Evolutionary conservation across 1,139 yeast species (phyloP).

Genomic region (Geotrichum citri-aurantii): DNA sequence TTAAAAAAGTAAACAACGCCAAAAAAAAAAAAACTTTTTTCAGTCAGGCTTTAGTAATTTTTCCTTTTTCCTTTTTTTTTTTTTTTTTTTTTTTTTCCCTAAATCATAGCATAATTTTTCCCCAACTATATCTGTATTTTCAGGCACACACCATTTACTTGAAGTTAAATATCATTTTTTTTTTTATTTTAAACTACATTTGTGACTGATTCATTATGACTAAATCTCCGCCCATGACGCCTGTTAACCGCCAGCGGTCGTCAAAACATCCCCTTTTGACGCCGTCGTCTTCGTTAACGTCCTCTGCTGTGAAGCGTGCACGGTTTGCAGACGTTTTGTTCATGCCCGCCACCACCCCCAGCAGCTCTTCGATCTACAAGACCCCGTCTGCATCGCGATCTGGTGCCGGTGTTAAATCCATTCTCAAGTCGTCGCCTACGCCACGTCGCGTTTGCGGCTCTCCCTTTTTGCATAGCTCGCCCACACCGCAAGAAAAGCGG

Average conservation of each 20-base stretch:
- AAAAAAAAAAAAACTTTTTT: neutral
- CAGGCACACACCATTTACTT: neutral
- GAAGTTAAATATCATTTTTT: neutral
- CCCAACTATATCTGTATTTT: neutral
- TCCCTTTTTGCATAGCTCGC: neutral
- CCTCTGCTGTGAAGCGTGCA: slow-evolving; percentile 6
- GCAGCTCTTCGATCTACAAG: neutral
- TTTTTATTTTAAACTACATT: neutral
- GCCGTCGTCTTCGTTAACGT: slow-evolving; percentile 1
- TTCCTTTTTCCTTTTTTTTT: neutral
- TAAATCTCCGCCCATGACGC: neutral
- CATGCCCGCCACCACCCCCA: neutral
- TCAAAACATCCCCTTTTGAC: neutral
- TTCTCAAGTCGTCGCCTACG: slow-evolving; percentile 1
- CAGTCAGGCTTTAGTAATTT: too few relatives aligned
- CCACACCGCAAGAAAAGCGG: neutral
- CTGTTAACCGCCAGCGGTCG: neutral
- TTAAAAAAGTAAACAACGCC: neutral
- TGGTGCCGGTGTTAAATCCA: slow-evolving; percentile 3
- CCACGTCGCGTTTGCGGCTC: neutral
- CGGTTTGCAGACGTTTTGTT: slow-evolving; percentile 11
- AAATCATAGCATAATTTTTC: neutral
- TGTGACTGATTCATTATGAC: neutral
- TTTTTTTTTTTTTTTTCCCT: neutral
- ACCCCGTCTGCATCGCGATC: neutral